Base-by-base conservation (phyloP, 2,329 filamentous ascomycete species). In the Monosporascus ibericus region DNA sequence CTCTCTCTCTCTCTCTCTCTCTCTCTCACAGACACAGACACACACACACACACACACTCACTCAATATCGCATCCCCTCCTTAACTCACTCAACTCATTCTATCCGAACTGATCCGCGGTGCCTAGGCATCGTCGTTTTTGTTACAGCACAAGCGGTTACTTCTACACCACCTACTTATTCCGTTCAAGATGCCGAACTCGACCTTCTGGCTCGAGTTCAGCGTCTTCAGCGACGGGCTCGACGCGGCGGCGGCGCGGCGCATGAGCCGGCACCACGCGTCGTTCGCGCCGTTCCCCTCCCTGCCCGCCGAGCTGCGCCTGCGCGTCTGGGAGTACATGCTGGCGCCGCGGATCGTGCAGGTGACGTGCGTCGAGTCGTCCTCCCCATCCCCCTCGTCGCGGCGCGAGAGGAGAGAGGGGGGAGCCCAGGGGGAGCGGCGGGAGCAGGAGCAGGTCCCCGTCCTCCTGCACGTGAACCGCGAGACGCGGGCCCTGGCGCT, bases 281-380 rank as follows among this genome's bases (percentile, higher is more conserved):
- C 2, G 2, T 68, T 68, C 56, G 30, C 59, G 18, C 62, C 52
- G 46, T 79, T 79, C 60, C 53, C 63, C 3, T 44, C 57, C n/a
- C 68, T 78, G 7, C 76, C 76, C 2, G 51, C 70, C 25, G 76
- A 79, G 63, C 69, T 79, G 50, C 75, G 77, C 47, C 65, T 77
- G 50, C 70, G 71, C 62, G 68, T 79, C 56, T 79, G 76, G 76
- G 67, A 70, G 51, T 66, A 62, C 48, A 62, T 76, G 47, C 61
- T 78, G 48, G 69, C 67, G 55, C 75, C 75, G 27, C 74, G 76
- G 53, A 68, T 78, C 55, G 60, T 78, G 44, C 64, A 72, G 7
- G 68, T 69, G 25, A 71, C 72, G 52, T 78, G 75, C 60, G 62
- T 75, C 54, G 64, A 70, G 11, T 25, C 52, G 63, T 63, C 40